Evolutionary conservation across 1,284 basidiomycete species (phyloP).

Genomic region (Mycosarcoma maydis): DNA sequence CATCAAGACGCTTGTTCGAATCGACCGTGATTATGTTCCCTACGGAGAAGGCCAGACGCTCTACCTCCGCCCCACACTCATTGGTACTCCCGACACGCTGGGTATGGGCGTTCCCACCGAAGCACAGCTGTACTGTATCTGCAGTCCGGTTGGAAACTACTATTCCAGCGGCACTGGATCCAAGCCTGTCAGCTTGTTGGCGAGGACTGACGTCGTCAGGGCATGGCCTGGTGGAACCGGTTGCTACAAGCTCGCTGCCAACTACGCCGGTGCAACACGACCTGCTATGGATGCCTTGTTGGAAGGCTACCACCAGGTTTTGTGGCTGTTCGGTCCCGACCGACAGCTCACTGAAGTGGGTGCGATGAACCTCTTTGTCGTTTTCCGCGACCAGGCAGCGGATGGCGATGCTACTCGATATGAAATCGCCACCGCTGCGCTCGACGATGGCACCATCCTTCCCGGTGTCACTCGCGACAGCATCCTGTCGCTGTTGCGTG

Average conservation of each 20-base stretch:
- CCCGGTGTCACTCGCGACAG: conserved; percentile 93
- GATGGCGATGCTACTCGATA: conserved; percentile 23
- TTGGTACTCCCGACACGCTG: conserved; percentile 47
- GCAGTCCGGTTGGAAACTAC: conserved; percentile 54
- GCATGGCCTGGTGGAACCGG: conserved; percentile 93
- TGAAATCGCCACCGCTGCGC: conserved; percentile 69
- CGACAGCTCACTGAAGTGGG: conserved; percentile 52
- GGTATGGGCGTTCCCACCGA: conserved; percentile 50
- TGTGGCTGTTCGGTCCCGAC: conserved; percentile 50
- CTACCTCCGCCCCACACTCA: conserved; percentile 52
- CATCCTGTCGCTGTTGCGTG: conserved; percentile 75
- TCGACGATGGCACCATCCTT: conserved; percentile 79
- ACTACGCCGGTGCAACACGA: conserved; percentile 67
- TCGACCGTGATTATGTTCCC: conserved; percentile 46
- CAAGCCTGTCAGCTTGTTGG: conserved; percentile 49
- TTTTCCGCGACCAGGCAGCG: conserved; percentile 38
- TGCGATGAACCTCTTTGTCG: conserved; percentile 54
- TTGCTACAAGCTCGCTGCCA: conserved; percentile 88
- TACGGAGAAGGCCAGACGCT: conserved; percentile 42
- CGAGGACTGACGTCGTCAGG: conserved; percentile 68
- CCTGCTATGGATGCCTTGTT: conserved; percentile 45
- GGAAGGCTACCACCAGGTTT: conserved; percentile 48
- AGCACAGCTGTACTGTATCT: conserved; percentile 55
- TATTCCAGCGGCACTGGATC: conserved; percentile 46
- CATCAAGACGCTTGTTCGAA: conserved; percentile 45